Evolutionary conservation across 345 rosid species (phyloP).

Genomic region (Murraya paniculata): DNA sequence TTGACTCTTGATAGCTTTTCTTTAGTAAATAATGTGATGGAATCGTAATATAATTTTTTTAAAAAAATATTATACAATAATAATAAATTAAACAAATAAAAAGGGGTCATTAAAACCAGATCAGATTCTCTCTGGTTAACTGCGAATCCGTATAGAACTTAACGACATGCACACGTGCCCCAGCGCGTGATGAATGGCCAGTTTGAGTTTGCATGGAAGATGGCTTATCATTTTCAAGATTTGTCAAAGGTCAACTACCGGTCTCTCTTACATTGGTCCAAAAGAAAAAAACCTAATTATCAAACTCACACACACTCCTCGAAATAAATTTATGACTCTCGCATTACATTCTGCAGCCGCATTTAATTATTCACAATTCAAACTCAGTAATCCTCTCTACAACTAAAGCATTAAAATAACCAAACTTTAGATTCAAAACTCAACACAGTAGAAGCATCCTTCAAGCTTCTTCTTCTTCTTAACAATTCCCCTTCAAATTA

Average conservation of each 20-base stretch:
- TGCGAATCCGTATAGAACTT: background rate
- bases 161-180: slow-evolving; percentile 17
- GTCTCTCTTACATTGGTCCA: slow-evolving; percentile 14
- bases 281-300: background rate
- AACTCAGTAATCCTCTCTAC: background rate
- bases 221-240: background rate
- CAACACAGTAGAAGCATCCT: slow-evolving; percentile 12
- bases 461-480: slow-evolving; percentile 25
- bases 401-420: slow-evolving; percentile 22
- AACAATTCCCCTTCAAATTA: background rate
- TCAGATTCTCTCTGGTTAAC: background rate
- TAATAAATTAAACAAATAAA: background rate
- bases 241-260: slow-evolving; percentile 26
- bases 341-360: background rate
- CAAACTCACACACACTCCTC: background rate
- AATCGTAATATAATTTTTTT: too few relatives aligned
- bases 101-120: background rate
- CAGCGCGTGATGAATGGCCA: slow-evolving; percentile 9
- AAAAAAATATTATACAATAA: background rate
- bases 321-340: background rate
- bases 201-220: background rate
- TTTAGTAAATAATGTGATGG: too few relatives aligned
- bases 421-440: slow-evolving; percentile 30
- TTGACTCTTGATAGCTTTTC: too few relatives aligned
- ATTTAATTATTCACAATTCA: background rate